phyloP scores from a whole-genome alignment of 441 rosid species.

The Pelargonium exstipulatum region DNA sequence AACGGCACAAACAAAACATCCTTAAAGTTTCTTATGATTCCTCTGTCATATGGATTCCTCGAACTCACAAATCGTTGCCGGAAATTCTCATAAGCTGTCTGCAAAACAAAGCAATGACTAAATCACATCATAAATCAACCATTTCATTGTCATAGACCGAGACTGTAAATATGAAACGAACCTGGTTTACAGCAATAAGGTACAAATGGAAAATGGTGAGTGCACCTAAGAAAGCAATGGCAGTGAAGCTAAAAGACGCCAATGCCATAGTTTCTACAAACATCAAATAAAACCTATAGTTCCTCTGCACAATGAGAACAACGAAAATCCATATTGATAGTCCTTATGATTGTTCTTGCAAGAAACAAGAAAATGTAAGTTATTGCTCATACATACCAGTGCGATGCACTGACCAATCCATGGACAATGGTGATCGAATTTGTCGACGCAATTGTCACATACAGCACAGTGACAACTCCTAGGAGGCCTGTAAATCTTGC shows the following conservation, averaged over 20 bases:
- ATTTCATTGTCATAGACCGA: no score
- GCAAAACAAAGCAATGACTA: conserved; percentile 11
- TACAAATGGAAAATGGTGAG: conserved; percentile 36
- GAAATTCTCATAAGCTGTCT: conserved; percentile 48
- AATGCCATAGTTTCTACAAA: conserved; percentile 35
- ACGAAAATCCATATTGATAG: no score
- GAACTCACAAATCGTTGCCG: conserved; percentile 21
- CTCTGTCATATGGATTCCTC: conserved; percentile 38
- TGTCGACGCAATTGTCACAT: conserved; percentile 49
- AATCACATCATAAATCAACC: not conserved
- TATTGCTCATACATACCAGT: conserved; percentile 24
- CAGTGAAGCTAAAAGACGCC: conserved; percentile 30
- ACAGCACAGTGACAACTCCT: conserved; percentile 48
- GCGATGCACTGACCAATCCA: conserved; percentile 60
- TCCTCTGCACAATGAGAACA: conserved; percentile 34
- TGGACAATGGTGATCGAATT: conserved; percentile 54
- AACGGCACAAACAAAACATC: conserved; percentile 31
- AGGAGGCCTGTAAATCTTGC: conserved; percentile 41
- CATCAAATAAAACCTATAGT: conserved; percentile 37
- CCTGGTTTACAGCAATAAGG: conserved; percentile 44
- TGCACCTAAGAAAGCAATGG: conserved; percentile 39
- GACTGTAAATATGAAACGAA: conserved; percentile 7
- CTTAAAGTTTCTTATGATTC: conserved; percentile 32
- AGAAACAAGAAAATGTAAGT: no score
- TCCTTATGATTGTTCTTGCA: no score